phyloP scores from a whole-genome alignment of 495 filamentous ascomycete genomes.

The Choiromyces venosus region DNA sequence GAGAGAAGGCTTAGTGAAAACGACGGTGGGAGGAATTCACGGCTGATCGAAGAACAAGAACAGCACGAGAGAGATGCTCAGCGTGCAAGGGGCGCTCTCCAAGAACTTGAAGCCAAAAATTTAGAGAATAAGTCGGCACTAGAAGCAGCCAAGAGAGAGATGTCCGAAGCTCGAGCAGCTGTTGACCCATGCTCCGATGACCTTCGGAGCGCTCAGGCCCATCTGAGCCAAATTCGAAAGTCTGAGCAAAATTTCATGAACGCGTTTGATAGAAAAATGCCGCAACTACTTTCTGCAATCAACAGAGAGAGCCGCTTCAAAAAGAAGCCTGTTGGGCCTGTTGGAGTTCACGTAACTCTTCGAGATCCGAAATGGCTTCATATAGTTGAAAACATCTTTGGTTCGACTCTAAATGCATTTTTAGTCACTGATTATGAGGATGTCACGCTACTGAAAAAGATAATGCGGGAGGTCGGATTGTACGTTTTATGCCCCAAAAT shows the following conservation, averaged over 20 bases:
- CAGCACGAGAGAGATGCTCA: constrained; percentile 43
- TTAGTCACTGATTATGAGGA: constrained; percentile 70
- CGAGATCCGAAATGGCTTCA: constrained; percentile 75
- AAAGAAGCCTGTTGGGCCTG: constrained; percentile 72
- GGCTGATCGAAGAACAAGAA: constrained; percentile 48
- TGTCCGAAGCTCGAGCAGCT: constrained; percentile 43
- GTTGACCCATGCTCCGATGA: constrained; percentile 46
- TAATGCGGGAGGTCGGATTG: constrained; percentile 23
- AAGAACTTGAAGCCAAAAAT: constrained; percentile 36
- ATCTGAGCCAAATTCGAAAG: constrained; percentile 48
- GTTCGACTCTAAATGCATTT: constrained; percentile 62
- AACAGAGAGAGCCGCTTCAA: constrained; percentile 60
- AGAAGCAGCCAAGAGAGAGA: constrained; percentile 32
- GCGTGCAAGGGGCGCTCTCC: constrained; percentile 41
- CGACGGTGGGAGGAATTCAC: constrained; percentile 53
- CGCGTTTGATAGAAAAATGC: constrained; percentile 59
- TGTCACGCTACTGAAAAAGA: constrained; percentile 49
- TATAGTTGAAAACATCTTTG: constrained; percentile 71
- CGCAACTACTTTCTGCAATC: constrained; percentile 60
- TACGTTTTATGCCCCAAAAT: constrained; percentile 7
- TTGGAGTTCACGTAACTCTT: constrained; percentile 69
- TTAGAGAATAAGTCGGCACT: constrained; percentile 40
- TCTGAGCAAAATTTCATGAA: constrained; percentile 52
- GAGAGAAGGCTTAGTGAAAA: constrained; percentile 50
- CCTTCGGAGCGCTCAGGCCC: constrained; percentile 25